Evolutionary conservation across 1,139 yeast species (phyloP), one percentile per base, ranked within the genome.

Genomic region (Yamadazyma spencermartinsiae): DNA sequence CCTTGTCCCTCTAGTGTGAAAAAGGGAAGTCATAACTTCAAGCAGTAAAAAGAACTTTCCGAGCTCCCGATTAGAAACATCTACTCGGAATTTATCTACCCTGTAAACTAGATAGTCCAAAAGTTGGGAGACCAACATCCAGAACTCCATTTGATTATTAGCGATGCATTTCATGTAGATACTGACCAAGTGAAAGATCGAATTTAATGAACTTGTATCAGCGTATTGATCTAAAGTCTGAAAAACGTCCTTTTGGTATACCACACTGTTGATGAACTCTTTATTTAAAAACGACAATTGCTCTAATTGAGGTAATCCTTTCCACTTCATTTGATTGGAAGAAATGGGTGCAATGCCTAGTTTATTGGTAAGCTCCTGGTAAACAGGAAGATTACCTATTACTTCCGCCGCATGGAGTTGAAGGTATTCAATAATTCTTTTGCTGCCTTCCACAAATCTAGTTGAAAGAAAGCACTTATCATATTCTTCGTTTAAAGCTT

Each of bases 391-490:
- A 12, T 53, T 43, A 2, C 43, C 40, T 3, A 56, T 23, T n/a
- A 51, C 31, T 2, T 50, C 53, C 1, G 48, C 43, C 31, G 60
- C 54, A 24, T 54, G 41, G 28, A 50, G 50, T 35, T 60, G 66
- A 3, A 68, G 46, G 7, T 49, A 40, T 25, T 58, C 60, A 5
- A 64, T 43, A 9, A 59, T 44, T n/a, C 52, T 48, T 26, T 54
- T 57, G 44, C 74, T 65, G 37, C 54, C 55, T 11, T 63, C 68
- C 9, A 55, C 58, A 45, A 53, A 67, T 41, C 56, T 47, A 1
- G 44, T 34, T 0, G 63, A 58, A 4, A 52, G 46, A 41, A 39
- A 60, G 36, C 60, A 55, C 21, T 51, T 55, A 27, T 58, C 63
- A 41, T 55, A 61, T 33, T 66, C 70, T 7, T 46, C 52, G 25